These are phyloP conservation scores for Lepidium africanum DNA, from an alignment of 345 rosid genomes.

Conservation along the genomic window DNA sequence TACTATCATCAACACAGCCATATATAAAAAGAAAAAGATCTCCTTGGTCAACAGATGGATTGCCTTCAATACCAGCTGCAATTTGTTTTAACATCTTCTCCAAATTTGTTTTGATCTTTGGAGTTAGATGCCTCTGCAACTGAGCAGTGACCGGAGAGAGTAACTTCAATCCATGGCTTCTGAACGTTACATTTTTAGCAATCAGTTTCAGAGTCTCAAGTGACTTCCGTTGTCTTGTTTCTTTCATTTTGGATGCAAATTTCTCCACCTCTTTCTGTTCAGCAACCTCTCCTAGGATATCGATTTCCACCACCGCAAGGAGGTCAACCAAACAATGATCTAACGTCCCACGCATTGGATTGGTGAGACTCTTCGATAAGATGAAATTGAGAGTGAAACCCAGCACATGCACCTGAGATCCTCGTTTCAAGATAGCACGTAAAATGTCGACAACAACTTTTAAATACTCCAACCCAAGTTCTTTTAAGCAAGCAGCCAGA, in stretches of 20 bases:
- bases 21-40: constrained; percentile 63
- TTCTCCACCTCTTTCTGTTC: constrained; percentile 88
- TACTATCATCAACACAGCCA: constrained; percentile 54
- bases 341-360: constrained; percentile 43
- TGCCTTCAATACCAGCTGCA: constrained; percentile 73
- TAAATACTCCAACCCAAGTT: constrained; percentile 57
- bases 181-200: constrained; percentile 63
- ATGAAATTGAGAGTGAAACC: constrained; percentile 69
- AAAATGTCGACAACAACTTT: no score
- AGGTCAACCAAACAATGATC: constrained; percentile 85
- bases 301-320: constrained; percentile 57
- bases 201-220: constrained; percentile 68
- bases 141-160: constrained; percentile 56
- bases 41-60: constrained; percentile 67
- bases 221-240: constrained; percentile 65
- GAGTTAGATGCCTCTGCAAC: constrained; percentile 22
- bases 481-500: constrained; percentile 83
- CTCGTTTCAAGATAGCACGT: background rate
- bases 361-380: constrained; percentile 44
- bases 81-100: constrained; percentile 67
- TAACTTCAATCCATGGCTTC: constrained; percentile 55
- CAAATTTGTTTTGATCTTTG: background rate
- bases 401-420: constrained; percentile 80
- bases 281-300: constrained; percentile 84
- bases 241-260: constrained; percentile 68